Percentiles rank a stretch among this genome's conserved stretches.
Evolutionary conservation across 2,329 filamentous ascomycete species (phyloP).

Genomic region (Phialocephala sp.): DNA sequence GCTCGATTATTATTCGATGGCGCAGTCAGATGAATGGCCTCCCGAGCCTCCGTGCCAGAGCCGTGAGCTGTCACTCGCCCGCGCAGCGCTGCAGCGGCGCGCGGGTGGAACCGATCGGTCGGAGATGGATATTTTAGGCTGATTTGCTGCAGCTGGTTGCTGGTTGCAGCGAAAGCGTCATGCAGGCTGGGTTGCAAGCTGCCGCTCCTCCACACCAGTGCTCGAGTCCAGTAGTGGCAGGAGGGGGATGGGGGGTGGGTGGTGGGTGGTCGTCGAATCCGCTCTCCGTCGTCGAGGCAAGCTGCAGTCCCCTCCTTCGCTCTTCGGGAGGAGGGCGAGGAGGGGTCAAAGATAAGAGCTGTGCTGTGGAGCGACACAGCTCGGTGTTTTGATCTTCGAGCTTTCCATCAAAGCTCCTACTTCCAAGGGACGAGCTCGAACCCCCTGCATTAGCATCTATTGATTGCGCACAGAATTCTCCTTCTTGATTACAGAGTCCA

Average conservation of each 20-base stretch:
- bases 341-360: conserved; percentile 9
- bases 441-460: conserved; percentile 3
- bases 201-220: background rate
- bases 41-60: background rate
- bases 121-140: background rate
- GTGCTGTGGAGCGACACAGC: background rate
- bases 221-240: background rate
- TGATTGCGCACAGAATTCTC: background rate
- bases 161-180: background rate
- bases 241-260: too few species aligned
- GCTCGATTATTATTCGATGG: too few species aligned
- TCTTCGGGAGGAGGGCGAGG: background rate
- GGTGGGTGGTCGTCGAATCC: too few species aligned
- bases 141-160: background rate
- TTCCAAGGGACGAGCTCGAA: too few species aligned
- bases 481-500: background rate
- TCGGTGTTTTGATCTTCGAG: background rate
- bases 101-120: conserved; percentile 3
- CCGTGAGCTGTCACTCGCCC: background rate
- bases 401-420: conserved; percentile 1
- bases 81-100: background rate
- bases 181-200: background rate
- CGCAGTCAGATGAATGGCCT: background rate
- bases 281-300: too few species aligned
- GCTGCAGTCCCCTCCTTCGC: background rate